These are phyloP conservation scores for Annona cherimola DNA, from an alignment of 164 flowering plant species.

Conservation along the genomic window DNA sequence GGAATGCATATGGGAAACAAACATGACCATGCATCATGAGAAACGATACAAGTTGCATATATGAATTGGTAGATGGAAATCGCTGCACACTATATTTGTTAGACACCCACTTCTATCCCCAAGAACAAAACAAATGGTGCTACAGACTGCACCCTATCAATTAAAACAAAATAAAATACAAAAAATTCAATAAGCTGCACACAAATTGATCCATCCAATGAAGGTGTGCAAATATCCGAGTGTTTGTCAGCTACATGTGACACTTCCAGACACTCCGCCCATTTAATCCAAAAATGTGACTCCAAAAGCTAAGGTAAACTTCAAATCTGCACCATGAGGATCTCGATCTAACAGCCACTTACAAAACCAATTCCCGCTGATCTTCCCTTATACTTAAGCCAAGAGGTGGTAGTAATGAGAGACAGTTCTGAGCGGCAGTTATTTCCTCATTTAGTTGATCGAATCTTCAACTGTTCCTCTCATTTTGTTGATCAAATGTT, in stretches of 20 bases:
- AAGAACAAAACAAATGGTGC: constrained; percentile 1
- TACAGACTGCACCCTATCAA: background rate
- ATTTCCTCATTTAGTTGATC: background rate
- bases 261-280: background rate
- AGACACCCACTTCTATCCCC: background rate
- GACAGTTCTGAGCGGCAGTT: background rate
- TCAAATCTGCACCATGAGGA: background rate
- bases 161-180: background rate
- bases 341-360: background rate
- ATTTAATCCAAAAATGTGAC: background rate
- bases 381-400: background rate
- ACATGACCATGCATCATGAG: background rate
- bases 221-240: background rate
- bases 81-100: constrained; percentile 1
- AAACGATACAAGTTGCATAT: background rate
- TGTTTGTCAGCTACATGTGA: background rate
- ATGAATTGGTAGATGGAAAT: background rate
- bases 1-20: background rate
- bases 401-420: background rate
- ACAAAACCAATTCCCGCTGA: background rate
- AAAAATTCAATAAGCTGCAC: background rate
- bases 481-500: constrained; percentile 13
- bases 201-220: background rate
- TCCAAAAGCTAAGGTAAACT: constrained; percentile 1
- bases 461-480: constrained; percentile 43